These are phyloP conservation scores for Scleroderma citrinum DNA, from an alignment of 768 basidiomycete genomes.

Conservation along the genomic window DNA sequence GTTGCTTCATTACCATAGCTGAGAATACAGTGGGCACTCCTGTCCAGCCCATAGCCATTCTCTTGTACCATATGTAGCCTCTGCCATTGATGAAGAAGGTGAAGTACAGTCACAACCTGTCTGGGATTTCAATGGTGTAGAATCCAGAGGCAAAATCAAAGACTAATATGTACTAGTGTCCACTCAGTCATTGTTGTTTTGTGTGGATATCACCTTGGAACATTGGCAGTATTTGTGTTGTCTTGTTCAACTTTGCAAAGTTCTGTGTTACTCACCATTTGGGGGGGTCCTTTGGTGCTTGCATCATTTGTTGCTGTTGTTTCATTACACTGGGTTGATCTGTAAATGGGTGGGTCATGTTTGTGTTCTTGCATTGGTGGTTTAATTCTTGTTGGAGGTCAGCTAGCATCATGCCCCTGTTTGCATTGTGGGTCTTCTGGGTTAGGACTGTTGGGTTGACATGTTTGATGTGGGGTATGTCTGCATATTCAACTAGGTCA, in stretches of 20 bases:
- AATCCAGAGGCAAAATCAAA: too few species aligned
- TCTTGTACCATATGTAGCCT: constrained; percentile 15
- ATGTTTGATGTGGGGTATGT: too few species aligned
- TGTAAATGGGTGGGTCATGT: background rate
- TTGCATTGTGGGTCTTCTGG: constrained; percentile 29
- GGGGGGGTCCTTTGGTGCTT: background rate
- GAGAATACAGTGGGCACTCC: constrained; percentile 16
- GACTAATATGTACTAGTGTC: constrained; percentile 14
- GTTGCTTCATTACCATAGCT: background rate
- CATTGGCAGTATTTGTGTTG: constrained; percentile 14
- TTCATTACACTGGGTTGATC: too few species aligned
- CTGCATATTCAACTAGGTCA: too few species aligned
- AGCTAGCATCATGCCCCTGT: constrained; percentile 23
- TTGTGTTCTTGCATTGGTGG: background rate
- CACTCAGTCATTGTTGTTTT: constrained; percentile 12
- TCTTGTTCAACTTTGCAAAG: too few species aligned
- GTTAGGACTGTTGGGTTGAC: constrained; percentile 28
- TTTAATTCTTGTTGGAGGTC: constrained; percentile 32
- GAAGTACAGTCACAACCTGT: too few species aligned
- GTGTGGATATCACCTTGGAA: constrained; percentile 17
- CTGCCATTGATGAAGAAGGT: too few species aligned
- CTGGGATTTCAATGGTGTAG: too few species aligned
- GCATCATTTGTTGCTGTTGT: too few species aligned
- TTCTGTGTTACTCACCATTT: constrained; percentile 8
- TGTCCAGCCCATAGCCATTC: constrained; percentile 22